A percentile compares a stretch with the other conserved stretches of the same genome.
Conservation (phyloP, 2,329 filamentous ascomycete species). For the Macrophomina pseudophaseolina region DNA sequence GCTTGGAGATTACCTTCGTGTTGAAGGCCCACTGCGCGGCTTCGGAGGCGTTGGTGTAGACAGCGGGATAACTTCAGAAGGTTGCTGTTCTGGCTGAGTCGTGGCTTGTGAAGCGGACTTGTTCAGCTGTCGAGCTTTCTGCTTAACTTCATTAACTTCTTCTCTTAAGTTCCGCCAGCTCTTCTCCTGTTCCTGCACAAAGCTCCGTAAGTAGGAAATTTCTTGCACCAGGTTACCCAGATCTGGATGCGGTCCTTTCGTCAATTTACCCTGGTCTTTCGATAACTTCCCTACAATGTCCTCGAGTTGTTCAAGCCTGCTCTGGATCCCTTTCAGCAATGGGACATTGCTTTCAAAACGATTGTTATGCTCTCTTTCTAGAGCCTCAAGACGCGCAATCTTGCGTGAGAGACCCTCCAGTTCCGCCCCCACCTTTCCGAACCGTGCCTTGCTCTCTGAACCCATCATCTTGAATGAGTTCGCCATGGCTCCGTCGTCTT, state of each 20-base stretch:
- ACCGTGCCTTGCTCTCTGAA: not conserved
- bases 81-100: not conserved
- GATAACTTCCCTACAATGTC: not conserved
- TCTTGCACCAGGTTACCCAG: not conserved
- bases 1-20: not conserved
- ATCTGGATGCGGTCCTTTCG: not conserved
- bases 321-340: conserved; percentile 4
- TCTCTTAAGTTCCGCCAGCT: not conserved
- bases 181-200: not conserved
- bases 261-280: conserved; percentile 1
- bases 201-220: not conserved
- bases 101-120: not conserved
- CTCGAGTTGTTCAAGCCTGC: conserved; percentile 15
- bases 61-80: not conserved
- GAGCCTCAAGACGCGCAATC: conserved; percentile 16
- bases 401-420: conserved; percentile 23
- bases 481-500: not conserved
- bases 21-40: not conserved
- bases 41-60: not conserved
- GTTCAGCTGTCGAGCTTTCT: not conserved
- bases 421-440: conserved; percentile 20
- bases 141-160: not conserved
- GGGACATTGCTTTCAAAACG: not conserved
- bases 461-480: conserved; percentile 1
- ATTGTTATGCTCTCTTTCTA: conserved; percentile 10